phyloP scores from a whole-genome alignment of 1,284 basidiomycete species.

The Caloboletus firmus region DNA sequence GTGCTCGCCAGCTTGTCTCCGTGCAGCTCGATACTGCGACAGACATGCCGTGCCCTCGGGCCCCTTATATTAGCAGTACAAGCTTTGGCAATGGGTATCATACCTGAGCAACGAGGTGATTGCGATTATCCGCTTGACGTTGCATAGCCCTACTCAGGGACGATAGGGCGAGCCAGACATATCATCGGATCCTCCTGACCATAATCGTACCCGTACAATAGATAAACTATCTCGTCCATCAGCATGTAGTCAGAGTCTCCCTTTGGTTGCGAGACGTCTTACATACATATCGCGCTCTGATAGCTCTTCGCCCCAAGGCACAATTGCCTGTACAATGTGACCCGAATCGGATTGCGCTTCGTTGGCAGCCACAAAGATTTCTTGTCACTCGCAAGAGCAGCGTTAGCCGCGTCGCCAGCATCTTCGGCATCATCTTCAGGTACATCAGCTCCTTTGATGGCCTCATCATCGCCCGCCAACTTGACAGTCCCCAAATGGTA shows the following conservation, averaged over 20 bases:
- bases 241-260: not conserved
- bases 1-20: constrained; percentile 45
- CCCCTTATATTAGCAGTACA: not conserved
- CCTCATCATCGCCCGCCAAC: constrained; percentile 33
- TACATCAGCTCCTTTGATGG: constrained; percentile 20
- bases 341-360: constrained; percentile 71
- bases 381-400: constrained; percentile 31
- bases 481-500: constrained; percentile 41
- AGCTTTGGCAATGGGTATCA: not conserved
- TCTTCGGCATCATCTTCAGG: constrained; percentile 36
- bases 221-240: constrained; percentile 63
- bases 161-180: constrained; percentile 80
- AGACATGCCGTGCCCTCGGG: constrained; percentile 80
- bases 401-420: constrained; percentile 17
- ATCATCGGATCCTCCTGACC: constrained; percentile 84
- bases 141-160: constrained; percentile 90
- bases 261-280: constrained; percentile 34
- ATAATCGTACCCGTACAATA: constrained; percentile 85
- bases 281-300: constrained; percentile 91
- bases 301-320: constrained; percentile 84
- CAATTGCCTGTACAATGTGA: constrained; percentile 86
- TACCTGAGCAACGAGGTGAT: constrained; percentile 82
- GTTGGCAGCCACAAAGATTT: constrained; percentile 51
- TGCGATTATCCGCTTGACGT: constrained; percentile 90
- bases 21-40: constrained; percentile 67